Evolutionary conservation across 169 alveolate species (phyloP), one percentile per base, ranked within the genome.

Genomic region (Plasmodium coatneyi): DNA sequence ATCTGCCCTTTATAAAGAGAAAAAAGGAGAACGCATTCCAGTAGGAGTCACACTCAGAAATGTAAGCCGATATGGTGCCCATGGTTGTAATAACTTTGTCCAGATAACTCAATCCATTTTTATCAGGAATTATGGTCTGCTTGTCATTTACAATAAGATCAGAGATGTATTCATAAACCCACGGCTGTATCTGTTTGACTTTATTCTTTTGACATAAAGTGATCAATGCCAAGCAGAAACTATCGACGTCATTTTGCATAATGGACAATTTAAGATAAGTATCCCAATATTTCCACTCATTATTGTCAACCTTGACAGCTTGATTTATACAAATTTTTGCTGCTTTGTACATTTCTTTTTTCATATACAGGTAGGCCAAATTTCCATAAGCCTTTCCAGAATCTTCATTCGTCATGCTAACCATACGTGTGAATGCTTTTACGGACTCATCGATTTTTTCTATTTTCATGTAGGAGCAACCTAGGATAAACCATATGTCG

Each of bases 251-350:
- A 30, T 95, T 92, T 87, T 95, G 97, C 90, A 89, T 36, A 22
- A 94, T 82, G 14, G 97, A 90, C 25, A 95, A 82, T 78, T 84
- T 82, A 71, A 95, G 46, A 54, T 90, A 95, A 0, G 96, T 96
- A 39, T 95, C 97, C 98, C 98, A 96, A 84, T 94, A 92, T 80
- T 96, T 94, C 97, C 98, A 95, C 60, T 93, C 95, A 82, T 92
- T 89, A 74, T 82, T 91, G 52, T 96, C 87, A 52, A 84, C 82
- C 86, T 96, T 96, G 28, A 96, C 95, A 9, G 98, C 97, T 84
- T 96, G 97, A 34, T 92, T 95, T 36, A 96, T 93, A 52, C 96
- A 94, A 49, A 95, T 71, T 56, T 60, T 95, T 9, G 96, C 98
- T 32, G 94, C 92, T 32, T 83, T 74, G 36, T 83, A 71, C 72